phyloP scores from a whole-genome alignment of 106 monocot species.

The Dactylorhiza incarnata region DNA sequence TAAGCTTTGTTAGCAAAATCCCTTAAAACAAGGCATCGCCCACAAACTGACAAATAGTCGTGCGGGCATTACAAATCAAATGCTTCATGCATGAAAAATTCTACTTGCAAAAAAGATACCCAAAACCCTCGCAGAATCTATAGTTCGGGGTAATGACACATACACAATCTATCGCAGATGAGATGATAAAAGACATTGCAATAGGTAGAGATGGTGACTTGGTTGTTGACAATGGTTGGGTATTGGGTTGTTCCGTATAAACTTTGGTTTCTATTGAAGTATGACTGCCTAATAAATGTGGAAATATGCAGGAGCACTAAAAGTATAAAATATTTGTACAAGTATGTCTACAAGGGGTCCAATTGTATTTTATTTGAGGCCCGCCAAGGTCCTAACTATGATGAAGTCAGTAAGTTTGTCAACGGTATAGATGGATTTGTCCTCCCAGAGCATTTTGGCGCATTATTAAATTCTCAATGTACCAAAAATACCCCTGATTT shows the following conservation, averaged over 20 bases:
- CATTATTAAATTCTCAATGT: neutral
- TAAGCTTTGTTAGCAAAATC: no score
- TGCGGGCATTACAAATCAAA: no score
- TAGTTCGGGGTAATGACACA: no score
- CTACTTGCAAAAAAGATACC: no score
- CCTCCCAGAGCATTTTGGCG: neutral
- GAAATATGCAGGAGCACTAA: no score
- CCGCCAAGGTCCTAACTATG: neutral
- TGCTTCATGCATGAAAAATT: no score
- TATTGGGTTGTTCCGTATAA: constrained; percentile 1
- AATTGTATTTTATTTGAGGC: neutral
- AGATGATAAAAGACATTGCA: neutral
- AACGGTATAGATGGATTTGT: neutral
- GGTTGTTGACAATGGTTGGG: neutral
- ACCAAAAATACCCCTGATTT: no score
- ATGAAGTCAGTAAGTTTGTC: neutral
- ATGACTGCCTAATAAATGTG: neutral
- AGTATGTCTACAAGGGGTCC: no score
- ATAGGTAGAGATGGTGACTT: neutral
- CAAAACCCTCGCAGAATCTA: no score
- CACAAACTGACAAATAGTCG: no score
- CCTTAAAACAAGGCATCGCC: no score
- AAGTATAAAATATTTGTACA: no score
- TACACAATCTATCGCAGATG: neutral
- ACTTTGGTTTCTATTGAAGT: neutral